phyloP scores from a whole-genome alignment of 768 basidiomycete species.

The Crucibulum laeve region DNA sequence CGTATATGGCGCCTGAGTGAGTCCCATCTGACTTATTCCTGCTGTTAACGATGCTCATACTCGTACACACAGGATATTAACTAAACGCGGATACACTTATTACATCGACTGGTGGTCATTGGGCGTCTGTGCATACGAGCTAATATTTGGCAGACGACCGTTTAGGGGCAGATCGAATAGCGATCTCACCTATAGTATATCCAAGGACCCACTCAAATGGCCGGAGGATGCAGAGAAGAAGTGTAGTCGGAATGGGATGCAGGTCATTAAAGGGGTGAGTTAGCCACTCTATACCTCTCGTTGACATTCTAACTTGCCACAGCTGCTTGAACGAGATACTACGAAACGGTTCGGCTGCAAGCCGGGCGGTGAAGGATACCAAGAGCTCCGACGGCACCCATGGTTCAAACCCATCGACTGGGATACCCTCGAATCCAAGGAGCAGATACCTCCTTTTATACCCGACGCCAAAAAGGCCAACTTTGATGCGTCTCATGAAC shows the following conservation, averaged over 20 bases:
- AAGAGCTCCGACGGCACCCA: slow-evolving; percentile 71
- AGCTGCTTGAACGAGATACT: slow-evolving; percentile 89
- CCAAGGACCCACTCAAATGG: slow-evolving; percentile 82
- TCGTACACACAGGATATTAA: slow-evolving; percentile 53
- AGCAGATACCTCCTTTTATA: slow-evolving; percentile 75
- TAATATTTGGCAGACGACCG: slow-evolving; percentile 87
- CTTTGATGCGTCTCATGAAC: slow-evolving; percentile 97
- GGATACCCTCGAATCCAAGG: slow-evolving; percentile 77
- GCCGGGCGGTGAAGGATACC: slow-evolving; percentile 71
- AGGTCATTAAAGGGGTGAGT: slow-evolving; percentile 76
- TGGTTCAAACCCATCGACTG: slow-evolving; percentile 94
- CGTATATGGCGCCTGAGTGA: slow-evolving; percentile 93
- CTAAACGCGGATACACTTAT: slow-evolving; percentile 91
- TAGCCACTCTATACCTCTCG: slow-evolving; percentile 4
- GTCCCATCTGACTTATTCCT: slow-evolving; percentile 12
- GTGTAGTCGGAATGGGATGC: slow-evolving; percentile 74
- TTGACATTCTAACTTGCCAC: slow-evolving; percentile 5
- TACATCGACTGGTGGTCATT: slow-evolving; percentile 98
- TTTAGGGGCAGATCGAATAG: slow-evolving; percentile 93
- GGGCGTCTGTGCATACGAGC: slow-evolving; percentile 89
- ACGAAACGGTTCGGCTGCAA: slow-evolving; percentile 79
- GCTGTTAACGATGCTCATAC: slow-evolving; percentile 4
- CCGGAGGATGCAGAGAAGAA: slow-evolving; percentile 85
- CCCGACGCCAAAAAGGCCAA: slow-evolving; percentile 99
- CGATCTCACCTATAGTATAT: slow-evolving; percentile 88